Percentiles rank a stretch among this genome's conserved stretches.
Conservation (phyloP, 2,329 filamentous ascomycete genomes). For the Penicillium fuscoglaucum region DNA sequence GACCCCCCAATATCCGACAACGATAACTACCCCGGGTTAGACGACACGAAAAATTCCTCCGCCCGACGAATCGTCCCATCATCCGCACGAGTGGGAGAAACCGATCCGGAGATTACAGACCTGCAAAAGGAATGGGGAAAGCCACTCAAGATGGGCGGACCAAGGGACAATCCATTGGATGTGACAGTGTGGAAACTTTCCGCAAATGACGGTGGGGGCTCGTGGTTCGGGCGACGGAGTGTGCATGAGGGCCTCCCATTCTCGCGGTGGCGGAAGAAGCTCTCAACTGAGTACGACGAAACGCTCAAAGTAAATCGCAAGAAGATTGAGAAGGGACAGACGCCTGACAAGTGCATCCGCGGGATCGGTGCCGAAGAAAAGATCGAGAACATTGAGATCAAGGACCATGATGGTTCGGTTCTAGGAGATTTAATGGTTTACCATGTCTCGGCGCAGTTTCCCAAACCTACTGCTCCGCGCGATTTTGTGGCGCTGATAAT, state of each 20-base stretch:
- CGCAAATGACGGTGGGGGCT: constrained; percentile 76
- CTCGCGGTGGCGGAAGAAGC: constrained; percentile 71
- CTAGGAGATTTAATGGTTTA: constrained; percentile 60
- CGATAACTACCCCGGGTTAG: constrained; percentile 39
- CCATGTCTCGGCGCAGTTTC: constrained; percentile 84
- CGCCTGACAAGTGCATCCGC: constrained; percentile 73
- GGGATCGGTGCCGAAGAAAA: constrained; percentile 80
- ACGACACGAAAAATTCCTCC: constrained; percentile 24
- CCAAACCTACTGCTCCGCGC: constrained; percentile 80
- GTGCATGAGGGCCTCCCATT: constrained; percentile 78
- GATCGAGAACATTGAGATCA: constrained; percentile 63
- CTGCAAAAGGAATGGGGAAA: constrained; percentile 85
- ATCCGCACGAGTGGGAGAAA: constrained; percentile 50
- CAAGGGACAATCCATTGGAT: constrained; percentile 71
- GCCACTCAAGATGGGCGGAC: constrained; percentile 61
- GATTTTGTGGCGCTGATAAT: constrained; percentile 83
- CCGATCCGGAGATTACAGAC: constrained; percentile 55
- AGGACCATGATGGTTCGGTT: constrained; percentile 41
- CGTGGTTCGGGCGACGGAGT: constrained; percentile 87
- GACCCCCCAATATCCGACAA: constrained; percentile 45
- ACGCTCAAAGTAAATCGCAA: constrained; percentile 69
- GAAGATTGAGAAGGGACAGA: constrained; percentile 64
- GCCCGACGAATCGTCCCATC: constrained; percentile 56
- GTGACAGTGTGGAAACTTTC: constrained; percentile 78
- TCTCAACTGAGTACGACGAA: constrained; percentile 77